Base-by-base conservation (phyloP, 2,329 filamentous ascomycete species). In the Canariomyces notabilis region DNA sequence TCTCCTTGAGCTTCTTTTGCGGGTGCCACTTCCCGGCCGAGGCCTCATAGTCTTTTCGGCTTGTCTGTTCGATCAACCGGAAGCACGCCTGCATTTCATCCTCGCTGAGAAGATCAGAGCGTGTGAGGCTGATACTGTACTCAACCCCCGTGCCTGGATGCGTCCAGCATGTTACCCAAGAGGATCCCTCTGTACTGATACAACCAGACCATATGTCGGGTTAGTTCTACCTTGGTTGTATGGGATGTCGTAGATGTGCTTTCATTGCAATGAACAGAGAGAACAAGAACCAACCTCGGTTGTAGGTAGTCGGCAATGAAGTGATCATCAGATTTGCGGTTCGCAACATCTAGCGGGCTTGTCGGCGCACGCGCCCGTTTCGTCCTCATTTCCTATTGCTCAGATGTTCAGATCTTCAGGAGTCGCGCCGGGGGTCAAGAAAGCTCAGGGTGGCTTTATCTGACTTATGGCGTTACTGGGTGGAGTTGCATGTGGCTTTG, bases 11-110 rank as follows among this genome's bases (percentile, higher is more conserved):
- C 68, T 89, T 90, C 35, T 69, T 67, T 2, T 55, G 61, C 0
- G 76, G 73, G 37, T 80, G 74, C 86, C 86, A 90, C 37, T 82
- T 82, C 0, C 66, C 59, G 6, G 70, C 71, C 2, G 84, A 87
- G 14, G 64, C 62, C 44, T 77, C 76, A 62, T 90, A 90, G 62
- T 83, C 79, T 5, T 66, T 58, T 12, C 71, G 69, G 56, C 83
- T 87, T 0, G 85, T 89, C 39, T 70, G 64, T 50, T 83, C 73
- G 42, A 90, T 71, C 20, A 84, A 64, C 16, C 59, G 49, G 53
- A 78, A 79, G 56, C 80, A 84, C 1, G 71, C 66, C 19, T 70
- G 60, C 18, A 82, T 61, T 20, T 82, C 76, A 3, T 59, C 58
- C 1, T 62, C 53, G 5, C 55, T 57, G 19, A 82, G 61, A n/a